phyloP scores from a whole-genome alignment of 495 filamentous ascomycete genomes.

The Penicillium waksmanii region DNA sequence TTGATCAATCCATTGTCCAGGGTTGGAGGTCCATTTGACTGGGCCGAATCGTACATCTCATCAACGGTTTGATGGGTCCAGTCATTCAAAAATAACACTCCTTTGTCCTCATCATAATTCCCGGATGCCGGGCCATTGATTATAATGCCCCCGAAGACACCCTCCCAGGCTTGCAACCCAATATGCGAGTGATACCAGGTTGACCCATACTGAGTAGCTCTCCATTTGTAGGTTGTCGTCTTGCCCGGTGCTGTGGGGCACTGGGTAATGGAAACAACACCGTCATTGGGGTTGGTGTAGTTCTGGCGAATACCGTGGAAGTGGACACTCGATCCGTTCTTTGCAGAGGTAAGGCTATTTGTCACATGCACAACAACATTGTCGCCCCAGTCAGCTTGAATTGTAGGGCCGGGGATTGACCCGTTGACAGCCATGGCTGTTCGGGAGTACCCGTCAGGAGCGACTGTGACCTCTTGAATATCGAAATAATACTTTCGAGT shows the following conservation, averaged over 20 bases:
- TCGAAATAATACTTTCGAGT: constrained; percentile 39
- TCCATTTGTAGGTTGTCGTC: constrained; percentile 72
- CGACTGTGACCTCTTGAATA: constrained; percentile 55
- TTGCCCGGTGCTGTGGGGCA: constrained; percentile 65
- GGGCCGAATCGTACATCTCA: constrained; percentile 19
- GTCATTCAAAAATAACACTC: constrained; percentile 66
- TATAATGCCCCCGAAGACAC: constrained; percentile 37
- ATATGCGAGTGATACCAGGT: constrained; percentile 83
- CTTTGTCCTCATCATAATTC: constrained; percentile 65
- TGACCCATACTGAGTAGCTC: constrained; percentile 70
- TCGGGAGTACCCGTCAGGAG: constrained; percentile 81
- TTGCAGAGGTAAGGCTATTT: constrained; percentile 70
- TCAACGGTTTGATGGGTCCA: constrained; percentile 47
- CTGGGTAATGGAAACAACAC: constrained; percentile 71
- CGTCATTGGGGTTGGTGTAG: constrained; percentile 54
- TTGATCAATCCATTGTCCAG: constrained; percentile 56
- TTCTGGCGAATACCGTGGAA: constrained; percentile 56
- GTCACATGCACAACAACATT: constrained; percentile 67
- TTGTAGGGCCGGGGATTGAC: constrained; percentile 59
- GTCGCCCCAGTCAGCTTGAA: constrained; percentile 71
- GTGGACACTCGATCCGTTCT: constrained; percentile 60
- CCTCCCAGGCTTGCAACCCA: constrained; percentile 61
- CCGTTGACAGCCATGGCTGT: constrained; percentile 78
- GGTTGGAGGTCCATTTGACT: constrained; percentile 22
- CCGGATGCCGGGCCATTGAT: constrained; percentile 56